Percentiles rank a stretch among this genome's conserved stretches.
These are phyloP conservation scores for Crithidia thermophila DNA, from an alignment of 208 protist species.

Conservation along the genomic window DNA sequence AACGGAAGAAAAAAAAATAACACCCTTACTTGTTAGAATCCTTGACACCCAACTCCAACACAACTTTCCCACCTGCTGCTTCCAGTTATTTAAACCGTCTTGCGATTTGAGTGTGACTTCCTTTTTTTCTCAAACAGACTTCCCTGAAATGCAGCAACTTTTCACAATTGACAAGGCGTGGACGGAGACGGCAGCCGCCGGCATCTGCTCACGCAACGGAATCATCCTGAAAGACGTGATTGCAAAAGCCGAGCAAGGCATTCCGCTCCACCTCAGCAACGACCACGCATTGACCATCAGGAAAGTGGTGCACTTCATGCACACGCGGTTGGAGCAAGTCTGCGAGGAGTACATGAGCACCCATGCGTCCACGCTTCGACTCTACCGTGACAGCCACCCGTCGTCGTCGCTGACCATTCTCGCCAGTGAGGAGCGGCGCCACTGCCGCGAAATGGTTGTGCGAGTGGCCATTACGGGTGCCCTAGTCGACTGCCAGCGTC, in stretches of 20 bases:
- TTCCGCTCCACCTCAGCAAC: conserved; percentile 24
- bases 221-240: conserved; percentile 31
- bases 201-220: conserved; percentile 25
- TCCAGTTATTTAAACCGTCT: too few relatives aligned
- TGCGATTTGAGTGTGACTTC: too few relatives aligned
- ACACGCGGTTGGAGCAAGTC: conserved; percentile 4
- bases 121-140: conserved; percentile 7
- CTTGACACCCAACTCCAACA: too few relatives aligned
- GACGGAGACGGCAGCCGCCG: conserved; percentile 45
- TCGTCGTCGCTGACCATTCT: neutral
- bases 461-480: conserved; percentile 66
- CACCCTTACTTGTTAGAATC: too few relatives aligned
- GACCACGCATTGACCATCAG: conserved; percentile 12
- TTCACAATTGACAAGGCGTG: conserved; percentile 39
- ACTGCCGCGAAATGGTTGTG: conserved; percentile 49
- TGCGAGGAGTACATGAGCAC: conserved; percentile 14
- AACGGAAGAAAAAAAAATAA: too few relatives aligned
- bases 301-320: conserved; percentile 8
- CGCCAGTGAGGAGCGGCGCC: conserved; percentile 45
- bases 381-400: conserved; percentile 11
- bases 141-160: conserved; percentile 4
- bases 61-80: too few relatives aligned
- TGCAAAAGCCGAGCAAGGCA: conserved; percentile 30
- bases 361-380: conserved; percentile 12
- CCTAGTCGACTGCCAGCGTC: conserved; percentile 44